Conservation (phyloP, 2,329 filamentous ascomycete species). For the Rosellinia necatrix region DNA sequence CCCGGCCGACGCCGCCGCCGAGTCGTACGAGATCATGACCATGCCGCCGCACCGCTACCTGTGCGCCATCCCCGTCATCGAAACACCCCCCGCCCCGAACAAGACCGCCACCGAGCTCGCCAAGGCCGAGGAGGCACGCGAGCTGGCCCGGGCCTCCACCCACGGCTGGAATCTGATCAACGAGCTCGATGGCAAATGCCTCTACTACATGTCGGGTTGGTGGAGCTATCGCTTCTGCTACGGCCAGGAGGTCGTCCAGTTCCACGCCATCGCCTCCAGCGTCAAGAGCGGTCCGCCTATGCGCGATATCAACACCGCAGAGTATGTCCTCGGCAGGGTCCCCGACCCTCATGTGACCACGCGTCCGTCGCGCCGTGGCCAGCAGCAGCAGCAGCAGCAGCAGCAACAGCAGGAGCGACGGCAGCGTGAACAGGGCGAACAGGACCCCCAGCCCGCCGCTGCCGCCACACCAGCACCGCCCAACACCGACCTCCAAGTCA, state of each 20-base stretch:
- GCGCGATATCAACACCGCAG: constrained; percentile 74
- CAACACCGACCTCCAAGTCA: constrained; percentile 73
- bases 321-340: constrained; percentile 76
- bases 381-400: constrained; percentile 17
- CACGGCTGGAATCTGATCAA: constrained; percentile 81
- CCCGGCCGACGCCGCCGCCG: constrained; percentile 38
- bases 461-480: constrained; percentile 40
- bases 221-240: constrained; percentile 98
- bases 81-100: constrained; percentile 60
- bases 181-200: constrained; percentile 76
- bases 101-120: constrained; percentile 70
- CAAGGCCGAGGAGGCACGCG: constrained; percentile 76
- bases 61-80: constrained; percentile 79
- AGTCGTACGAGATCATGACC: constrained; percentile 75
- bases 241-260: constrained; percentile 84
- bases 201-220: constrained; percentile 85
- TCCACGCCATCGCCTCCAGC: constrained; percentile 75
- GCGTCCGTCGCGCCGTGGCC: constrained; percentile 33
- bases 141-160: constrained; percentile 75
- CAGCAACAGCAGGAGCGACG: background rate
- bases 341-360: constrained; percentile 33
- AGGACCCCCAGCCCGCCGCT: constrained; percentile 9
- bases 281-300: constrained; percentile 74
- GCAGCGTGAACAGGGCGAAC: constrained; percentile 25
- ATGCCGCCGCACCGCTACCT: constrained; percentile 74